Base-by-base conservation (phyloP, 106 monocot genomes). In the Amphibolis antarctica region DNA sequence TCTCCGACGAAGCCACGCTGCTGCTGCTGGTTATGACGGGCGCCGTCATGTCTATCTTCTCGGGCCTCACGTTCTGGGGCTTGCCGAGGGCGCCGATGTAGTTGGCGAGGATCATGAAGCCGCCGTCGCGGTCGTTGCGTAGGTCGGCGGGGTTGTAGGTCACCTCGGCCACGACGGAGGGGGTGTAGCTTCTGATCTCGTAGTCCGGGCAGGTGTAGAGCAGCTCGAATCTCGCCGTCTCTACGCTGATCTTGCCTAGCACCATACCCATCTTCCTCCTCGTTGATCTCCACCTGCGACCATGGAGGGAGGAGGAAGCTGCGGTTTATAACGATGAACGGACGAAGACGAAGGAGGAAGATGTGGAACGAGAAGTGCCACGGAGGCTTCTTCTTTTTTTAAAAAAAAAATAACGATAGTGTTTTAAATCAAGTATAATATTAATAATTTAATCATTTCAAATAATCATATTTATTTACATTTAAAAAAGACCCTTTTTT, bases 41-140 rank as follows among this genome's bases (percentile, higher is more conserved):
- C 3, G 86, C 82, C 1, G 86, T 86, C 86, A 86, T 86, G 55
- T 81, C 70, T 65, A 81, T 86, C 75, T 79, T 83, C 67, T 89
- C 86, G 42, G 85, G 82, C 22, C 61, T 73, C 69, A 66, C 17
- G 74, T 96, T 90, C 55, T 78, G 81, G 10, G 96, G 84, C 10
- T 71, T 11, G 73, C 96, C 96, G 28, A 96, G 60, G 42, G 80
- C 89, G 66, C 96, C 96, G 73, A 96, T 96, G 80, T 96, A 96
- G 65, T 70, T 79, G 58, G 82, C 96, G 18, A 96, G 84, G 75
- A 90, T 75, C 71, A 65, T 82, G 82, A 96, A 96, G 21, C 96
- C 96, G 44, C 78, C 82, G 76, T 96, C 96, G 30, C 69, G 61
- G 82, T 82, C 71, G 45, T 81, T 78, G 64, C 78, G 63, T 71